Conservation (phyloP, 805 yeast genomes). For the Candida maesae region DNA sequence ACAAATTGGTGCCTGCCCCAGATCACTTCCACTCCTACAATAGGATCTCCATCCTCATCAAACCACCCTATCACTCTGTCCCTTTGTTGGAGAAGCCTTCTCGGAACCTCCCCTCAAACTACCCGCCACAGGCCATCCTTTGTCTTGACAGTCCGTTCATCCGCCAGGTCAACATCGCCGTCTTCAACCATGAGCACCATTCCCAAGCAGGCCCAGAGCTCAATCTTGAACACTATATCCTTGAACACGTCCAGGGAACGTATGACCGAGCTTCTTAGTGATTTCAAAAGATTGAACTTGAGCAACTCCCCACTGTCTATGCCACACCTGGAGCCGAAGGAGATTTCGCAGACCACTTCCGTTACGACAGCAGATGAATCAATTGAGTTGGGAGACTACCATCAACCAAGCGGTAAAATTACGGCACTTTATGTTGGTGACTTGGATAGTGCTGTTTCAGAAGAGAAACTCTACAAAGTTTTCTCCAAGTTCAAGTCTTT, state of each 20-base stretch:
- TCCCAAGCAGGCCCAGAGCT: not conserved
- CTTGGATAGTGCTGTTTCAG: constrained; percentile 46
- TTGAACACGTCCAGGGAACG: constrained; percentile 26
- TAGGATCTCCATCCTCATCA: too few species aligned
- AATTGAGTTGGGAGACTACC: constrained; percentile 15
- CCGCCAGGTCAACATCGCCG: too few species aligned
- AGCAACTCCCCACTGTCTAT: not conserved
- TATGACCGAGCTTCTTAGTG: constrained; percentile 26
- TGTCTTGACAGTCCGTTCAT: too few species aligned
- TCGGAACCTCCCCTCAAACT: too few species aligned
- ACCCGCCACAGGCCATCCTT: too few species aligned
- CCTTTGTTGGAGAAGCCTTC: too few species aligned
- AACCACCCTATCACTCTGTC: too few species aligned
- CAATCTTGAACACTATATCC: constrained; percentile 22
- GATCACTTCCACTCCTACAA: too few species aligned
- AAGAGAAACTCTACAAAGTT: constrained; percentile 39
- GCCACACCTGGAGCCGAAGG: not conserved
- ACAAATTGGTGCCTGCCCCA: too few species aligned
- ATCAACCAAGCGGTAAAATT: constrained; percentile 9
- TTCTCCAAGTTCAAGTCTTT: constrained; percentile 45
- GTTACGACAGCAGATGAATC: constrained; percentile 11
- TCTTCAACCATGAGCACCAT: too few species aligned
- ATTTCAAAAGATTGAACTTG: constrained; percentile 24
- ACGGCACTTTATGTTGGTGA: constrained; percentile 56
- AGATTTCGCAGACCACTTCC: not conserved